phyloP scores from a whole-genome alignment of 495 filamentous ascomycete genomes.

The Annulohypoxylon nitens region DNA sequence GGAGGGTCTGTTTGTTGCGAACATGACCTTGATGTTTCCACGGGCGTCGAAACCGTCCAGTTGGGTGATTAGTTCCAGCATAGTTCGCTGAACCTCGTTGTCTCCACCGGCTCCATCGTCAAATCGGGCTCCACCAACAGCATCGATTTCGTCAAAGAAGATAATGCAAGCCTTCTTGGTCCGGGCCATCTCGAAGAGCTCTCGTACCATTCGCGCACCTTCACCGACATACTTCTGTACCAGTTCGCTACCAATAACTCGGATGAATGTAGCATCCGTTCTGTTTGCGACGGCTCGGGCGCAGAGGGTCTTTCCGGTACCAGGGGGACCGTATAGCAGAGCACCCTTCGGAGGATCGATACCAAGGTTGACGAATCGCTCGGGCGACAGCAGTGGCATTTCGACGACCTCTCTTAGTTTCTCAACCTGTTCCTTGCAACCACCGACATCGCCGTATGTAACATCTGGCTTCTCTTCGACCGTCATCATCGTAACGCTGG shows the following conservation, averaged over 20 bases:
- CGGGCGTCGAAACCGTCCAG: constrained; percentile 97
- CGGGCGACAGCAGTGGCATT: constrained; percentile 95
- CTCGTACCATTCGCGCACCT: constrained; percentile 96
- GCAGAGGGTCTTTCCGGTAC: constrained; percentile 98
- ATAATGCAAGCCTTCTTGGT: constrained; percentile 99
- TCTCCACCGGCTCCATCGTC: constrained; percentile 98
- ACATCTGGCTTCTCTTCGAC: constrained; percentile 99
- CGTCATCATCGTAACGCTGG: constrained; percentile 99
- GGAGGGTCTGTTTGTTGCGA: constrained; percentile 96
- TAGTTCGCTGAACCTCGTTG: constrained; percentile 99
- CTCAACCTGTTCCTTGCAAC: constrained; percentile 99
- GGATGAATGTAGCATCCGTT: constrained; percentile 98
- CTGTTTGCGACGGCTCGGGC: constrained; percentile 96
- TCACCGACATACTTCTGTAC: constrained; percentile 99
- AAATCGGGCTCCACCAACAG: constrained; percentile 97
- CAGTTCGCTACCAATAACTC: constrained; percentile 95
- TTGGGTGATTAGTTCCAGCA: constrained; percentile 98
- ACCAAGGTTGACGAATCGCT: constrained; percentile 96
- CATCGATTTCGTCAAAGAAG: constrained; percentile 99
- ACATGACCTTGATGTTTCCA: constrained; percentile 99
- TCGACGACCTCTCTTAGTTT: constrained; percentile 98
- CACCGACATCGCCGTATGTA: constrained; percentile 98
- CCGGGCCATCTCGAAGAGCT: constrained; percentile 99
- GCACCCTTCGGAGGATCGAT: constrained; percentile 99
- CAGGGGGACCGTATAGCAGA: constrained; percentile 94